A percentile compares a stretch with the other conserved stretches of the same genome.
Evolutionary conservation across 139 green algal species (phyloP).

Genomic region (Deuterostichococcus epilithicus): DNA sequence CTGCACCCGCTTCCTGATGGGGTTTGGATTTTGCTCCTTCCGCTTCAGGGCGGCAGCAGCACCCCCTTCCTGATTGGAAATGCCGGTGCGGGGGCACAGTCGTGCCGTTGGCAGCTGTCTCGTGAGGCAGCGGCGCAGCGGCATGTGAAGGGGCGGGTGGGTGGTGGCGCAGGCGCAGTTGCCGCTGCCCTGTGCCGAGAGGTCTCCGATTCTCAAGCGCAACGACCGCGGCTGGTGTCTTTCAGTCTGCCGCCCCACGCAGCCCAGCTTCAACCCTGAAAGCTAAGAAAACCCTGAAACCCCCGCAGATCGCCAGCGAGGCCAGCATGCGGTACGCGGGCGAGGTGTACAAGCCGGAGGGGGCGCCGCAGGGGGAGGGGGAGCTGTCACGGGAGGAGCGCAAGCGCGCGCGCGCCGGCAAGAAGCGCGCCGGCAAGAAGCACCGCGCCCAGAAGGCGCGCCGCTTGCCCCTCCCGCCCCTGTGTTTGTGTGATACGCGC

Average conservation of each 20-base stretch:
- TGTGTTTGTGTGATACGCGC: background rate
- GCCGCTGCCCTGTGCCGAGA: too few species aligned
- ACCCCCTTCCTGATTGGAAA: too few species aligned
- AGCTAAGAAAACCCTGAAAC: background rate
- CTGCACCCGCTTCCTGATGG: too few species aligned
- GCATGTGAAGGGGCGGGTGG: too few species aligned
- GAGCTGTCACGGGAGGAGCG: conserved; percentile 75
- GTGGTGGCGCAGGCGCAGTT: too few species aligned
- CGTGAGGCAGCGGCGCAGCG: too few species aligned
- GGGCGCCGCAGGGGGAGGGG: conserved; percentile 17
- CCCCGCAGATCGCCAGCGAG: conserved; percentile 41
- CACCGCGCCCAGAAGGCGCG: conserved; percentile 7
- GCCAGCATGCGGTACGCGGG: conserved; percentile 54
- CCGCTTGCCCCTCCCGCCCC: background rate
- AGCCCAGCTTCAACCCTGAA: background rate
- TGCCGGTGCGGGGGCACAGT: too few species aligned
- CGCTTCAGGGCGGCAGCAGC: too few species aligned
- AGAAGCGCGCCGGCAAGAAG: conserved; percentile 69
- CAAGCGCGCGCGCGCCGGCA: conserved; percentile 49
- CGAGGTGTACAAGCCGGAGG: conserved; percentile 54
- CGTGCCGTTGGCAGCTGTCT: too few species aligned
- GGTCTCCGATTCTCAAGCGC: too few species aligned
- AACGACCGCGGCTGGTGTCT: too few species aligned
- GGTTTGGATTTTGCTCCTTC: too few species aligned
- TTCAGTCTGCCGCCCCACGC: background rate